Percentiles rank a stretch among this genome's conserved stretches.
Conservation (phyloP, 1,139 yeast species). For the Yueomyces sp. region DNA sequence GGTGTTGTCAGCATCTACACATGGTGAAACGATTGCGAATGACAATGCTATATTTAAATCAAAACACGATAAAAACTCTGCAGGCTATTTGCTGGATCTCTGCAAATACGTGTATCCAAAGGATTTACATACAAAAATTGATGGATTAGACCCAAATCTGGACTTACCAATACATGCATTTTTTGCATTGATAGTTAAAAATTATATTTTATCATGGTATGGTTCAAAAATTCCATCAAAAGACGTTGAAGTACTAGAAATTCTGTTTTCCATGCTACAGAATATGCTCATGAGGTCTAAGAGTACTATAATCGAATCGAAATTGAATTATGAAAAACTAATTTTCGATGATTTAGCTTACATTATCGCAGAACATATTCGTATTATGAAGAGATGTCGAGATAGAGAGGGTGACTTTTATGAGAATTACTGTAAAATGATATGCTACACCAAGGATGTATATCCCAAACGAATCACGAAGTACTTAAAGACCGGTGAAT, state of each 20-base stretch:
- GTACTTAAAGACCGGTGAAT: conserved; percentile 4
- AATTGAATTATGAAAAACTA: conserved; percentile 8
- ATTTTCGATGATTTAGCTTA: conserved; percentile 17
- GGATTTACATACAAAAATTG: conserved; percentile 7
- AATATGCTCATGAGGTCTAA: conserved; percentile 4
- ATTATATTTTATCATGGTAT: conserved; percentile 20
- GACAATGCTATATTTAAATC: conserved; percentile 10
- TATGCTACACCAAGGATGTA: conserved; percentile 7
- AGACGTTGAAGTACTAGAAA: conserved; percentile 11
- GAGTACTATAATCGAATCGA: not conserved
- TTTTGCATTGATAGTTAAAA: conserved; percentile 14
- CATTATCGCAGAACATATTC: conserved; percentile 13
- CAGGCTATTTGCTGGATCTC: conserved; percentile 15
- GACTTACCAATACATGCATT: conserved; percentile 16
- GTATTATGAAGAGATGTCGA: conserved; percentile 5
- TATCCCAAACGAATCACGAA: conserved; percentile 11
- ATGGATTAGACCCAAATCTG: conserved; percentile 3
- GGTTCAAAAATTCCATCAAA: conserved; percentile 17
- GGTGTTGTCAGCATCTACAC: conserved; percentile 1
- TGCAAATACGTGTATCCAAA: conserved; percentile 17
- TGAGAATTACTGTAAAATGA: conserved; percentile 1
- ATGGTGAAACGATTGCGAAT: conserved; percentile 1
- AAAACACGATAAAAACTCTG: conserved; percentile 10
- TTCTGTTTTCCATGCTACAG: conserved; percentile 11
- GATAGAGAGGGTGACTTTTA: not conserved